Percentiles rank a stretch among this genome's conserved stretches.
These are phyloP conservation scores for Lactarius hengduanensis DNA, from an alignment of 768 basidiomycete genomes.

Conservation along the genomic window DNA sequence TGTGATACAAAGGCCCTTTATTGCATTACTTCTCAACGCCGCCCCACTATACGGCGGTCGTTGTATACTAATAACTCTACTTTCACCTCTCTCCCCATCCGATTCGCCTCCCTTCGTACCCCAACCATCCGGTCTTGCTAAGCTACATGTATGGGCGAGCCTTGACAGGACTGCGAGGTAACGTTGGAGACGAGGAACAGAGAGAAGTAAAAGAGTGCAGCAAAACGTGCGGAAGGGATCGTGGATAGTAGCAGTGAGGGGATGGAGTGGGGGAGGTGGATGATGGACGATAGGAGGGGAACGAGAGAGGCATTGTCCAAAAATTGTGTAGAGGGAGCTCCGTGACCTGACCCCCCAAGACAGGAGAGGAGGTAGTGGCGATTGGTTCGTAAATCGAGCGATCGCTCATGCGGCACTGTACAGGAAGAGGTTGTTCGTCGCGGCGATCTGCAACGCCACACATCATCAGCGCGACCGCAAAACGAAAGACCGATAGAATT, in stretches of 20 bases:
- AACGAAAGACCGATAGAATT: neutral
- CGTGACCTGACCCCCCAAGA: neutral
- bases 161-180: conserved; percentile 7
- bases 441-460: conserved; percentile 69
- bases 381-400: neutral
- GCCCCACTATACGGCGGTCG: conserved; percentile 25
- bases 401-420: conserved; percentile 58
- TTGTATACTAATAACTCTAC: conserved; percentile 25
- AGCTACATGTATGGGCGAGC: conserved; percentile 6
- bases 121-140: neutral
- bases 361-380: conserved; percentile 8
- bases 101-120: neutral
- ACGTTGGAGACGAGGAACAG: conserved; percentile 1
- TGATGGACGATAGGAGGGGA: conserved; percentile 6
- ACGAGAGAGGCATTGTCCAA: conserved; percentile 23
- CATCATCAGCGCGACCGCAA: neutral
- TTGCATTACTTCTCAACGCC: conserved; percentile 30
- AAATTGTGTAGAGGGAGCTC: conserved; percentile 14
- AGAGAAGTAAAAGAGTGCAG: conserved; percentile 6
- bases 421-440: conserved; percentile 94
- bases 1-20: conserved; percentile 28
- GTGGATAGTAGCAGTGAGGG: conserved; percentile 14
- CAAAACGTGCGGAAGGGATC: conserved; percentile 22
- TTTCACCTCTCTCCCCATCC: conserved; percentile 8
- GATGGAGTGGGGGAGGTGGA: neutral